Base-by-base conservation (phyloP, 2,329 filamentous ascomycete genomes). In the Penicillium sclerotigenum region DNA sequence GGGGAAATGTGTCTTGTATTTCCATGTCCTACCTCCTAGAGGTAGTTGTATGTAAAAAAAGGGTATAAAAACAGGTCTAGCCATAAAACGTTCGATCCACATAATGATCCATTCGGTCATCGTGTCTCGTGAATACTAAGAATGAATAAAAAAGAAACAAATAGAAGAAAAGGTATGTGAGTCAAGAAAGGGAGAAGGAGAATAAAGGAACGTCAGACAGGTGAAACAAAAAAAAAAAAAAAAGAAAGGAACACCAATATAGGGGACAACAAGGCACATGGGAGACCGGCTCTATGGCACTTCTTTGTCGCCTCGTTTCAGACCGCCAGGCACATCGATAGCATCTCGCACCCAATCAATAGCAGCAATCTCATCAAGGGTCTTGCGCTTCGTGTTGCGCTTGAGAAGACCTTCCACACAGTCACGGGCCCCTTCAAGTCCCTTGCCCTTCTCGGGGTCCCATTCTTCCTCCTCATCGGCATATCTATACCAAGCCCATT, bases 401-500 rank as follows among this genome's bases (percentile, higher is more conserved):
- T 90, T 93, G 54, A 99, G 74, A 18, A 97, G 75, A 0, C 87
- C 89, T 69, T 97, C 92, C 0, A 95, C 92, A 52, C 91, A 88
- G 41, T 86, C 80, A 76, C 88, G 88, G 7, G 91, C 92, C 0
- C 90, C 91, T 36, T 86, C 80, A 50, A 95, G 82, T 1, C 83
- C 87, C 47, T 78, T 79, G 6, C 82, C 84, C 55, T 83, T 82
- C 83, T 86, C 64, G 71, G 79, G 59, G 78, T 96, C 91, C 80
- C 95, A 94, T 52, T 96, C 91, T 34, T 91, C 91, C 53, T 95
- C 89, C 11, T 88, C 85, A 55, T 91, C 87, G 1, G 87, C 91
- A 69, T 88, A 96, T 58, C 89, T 85, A 59, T 91, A 86, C 94
- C 94, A 99, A 46, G 88, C 86, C 94, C 94, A 99, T 70, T 99